phyloP scores from a whole-genome alignment of 805 yeast genomes.

The Cyberlindnera lachancei region DNA sequence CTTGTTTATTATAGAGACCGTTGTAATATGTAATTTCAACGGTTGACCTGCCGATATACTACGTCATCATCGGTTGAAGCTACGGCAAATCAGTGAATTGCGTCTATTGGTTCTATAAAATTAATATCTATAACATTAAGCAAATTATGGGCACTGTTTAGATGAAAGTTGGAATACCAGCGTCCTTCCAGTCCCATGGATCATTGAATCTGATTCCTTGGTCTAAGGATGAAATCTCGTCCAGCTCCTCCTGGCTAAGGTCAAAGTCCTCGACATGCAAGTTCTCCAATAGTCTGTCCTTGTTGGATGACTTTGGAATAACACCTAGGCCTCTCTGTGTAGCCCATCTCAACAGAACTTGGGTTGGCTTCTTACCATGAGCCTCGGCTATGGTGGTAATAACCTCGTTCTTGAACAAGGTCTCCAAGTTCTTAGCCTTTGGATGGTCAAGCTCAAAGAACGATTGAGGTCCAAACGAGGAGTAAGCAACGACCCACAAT shows the following conservation, averaged over 20 bases:
- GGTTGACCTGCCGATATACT: too few species aligned
- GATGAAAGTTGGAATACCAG: constrained; percentile 22
- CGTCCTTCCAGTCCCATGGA: constrained; percentile 37
- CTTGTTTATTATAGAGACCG: too few species aligned
- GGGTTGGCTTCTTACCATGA: constrained; percentile 52
- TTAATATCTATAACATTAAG: too few species aligned
- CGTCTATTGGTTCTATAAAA: too few species aligned
- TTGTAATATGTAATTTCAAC: too few species aligned
- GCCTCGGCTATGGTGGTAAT: constrained; percentile 47
- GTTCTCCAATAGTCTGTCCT: constrained; percentile 55
- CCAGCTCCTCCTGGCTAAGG: constrained; percentile 44
- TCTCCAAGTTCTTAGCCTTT: constrained; percentile 42
- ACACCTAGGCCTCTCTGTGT: constrained; percentile 71
- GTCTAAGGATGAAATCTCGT: constrained; percentile 53
- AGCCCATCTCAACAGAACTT: constrained; percentile 77
- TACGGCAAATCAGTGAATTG: too few species aligned
- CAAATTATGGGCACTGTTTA: too few species aligned
- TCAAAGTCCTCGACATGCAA: constrained; percentile 49
- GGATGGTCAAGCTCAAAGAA: constrained; percentile 57
- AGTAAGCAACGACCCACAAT: constrained; percentile 69
- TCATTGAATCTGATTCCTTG: constrained; percentile 75
- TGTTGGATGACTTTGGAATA: constrained; percentile 75
- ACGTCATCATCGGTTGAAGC: too few species aligned
- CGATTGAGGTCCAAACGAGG: constrained; percentile 81
- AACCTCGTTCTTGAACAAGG: constrained; percentile 50